Evolutionary conservation across 345 rosid species (phyloP).

Genomic region (Firmiana major): DNA sequence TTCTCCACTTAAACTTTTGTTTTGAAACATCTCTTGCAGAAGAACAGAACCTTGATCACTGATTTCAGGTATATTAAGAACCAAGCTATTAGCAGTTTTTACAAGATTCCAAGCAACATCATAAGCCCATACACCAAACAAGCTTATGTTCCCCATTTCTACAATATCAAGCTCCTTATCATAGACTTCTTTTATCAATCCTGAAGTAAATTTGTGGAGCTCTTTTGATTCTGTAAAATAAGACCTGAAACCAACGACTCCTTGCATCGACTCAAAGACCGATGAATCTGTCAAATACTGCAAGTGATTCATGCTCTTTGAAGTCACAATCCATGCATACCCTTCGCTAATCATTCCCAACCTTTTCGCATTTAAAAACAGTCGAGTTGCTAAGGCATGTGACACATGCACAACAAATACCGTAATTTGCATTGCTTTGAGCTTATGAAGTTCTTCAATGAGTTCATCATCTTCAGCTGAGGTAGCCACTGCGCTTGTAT

Average conservation of each 20-base stretch:
- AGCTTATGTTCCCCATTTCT: conserved; percentile 4
- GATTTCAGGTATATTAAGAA: not conserved
- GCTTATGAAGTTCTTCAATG: conserved; percentile 3
- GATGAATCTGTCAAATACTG: not conserved
- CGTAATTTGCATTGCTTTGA: conserved; percentile 6
- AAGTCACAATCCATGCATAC: too few species aligned
- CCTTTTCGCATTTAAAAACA: conserved; percentile 19
- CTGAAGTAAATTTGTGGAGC: conserved; percentile 26
- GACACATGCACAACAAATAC: conserved; percentile 28
- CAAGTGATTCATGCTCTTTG: not conserved
- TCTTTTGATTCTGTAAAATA: conserved; percentile 27
- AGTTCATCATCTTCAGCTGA: not conserved
- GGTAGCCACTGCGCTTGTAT: conserved; percentile 19
- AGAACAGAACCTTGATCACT: conserved; percentile 4
- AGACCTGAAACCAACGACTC: conserved; percentile 35
- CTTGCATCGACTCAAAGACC: conserved; percentile 26
- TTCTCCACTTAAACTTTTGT: conserved; percentile 31
- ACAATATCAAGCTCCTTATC: not conserved
- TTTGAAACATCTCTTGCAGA: conserved; percentile 16
- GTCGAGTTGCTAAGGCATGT: conserved; percentile 8
- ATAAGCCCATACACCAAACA: conserved; percentile 27
- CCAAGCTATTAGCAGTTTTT: conserved; percentile 19
- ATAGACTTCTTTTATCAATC: conserved; percentile 18
- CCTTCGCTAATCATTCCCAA: not conserved
- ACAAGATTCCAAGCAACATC: conserved; percentile 30